These are phyloP conservation scores for Erythrophleum ivorense DNA, from an alignment of 331 rosid species.

Conservation along the genomic window DNA sequence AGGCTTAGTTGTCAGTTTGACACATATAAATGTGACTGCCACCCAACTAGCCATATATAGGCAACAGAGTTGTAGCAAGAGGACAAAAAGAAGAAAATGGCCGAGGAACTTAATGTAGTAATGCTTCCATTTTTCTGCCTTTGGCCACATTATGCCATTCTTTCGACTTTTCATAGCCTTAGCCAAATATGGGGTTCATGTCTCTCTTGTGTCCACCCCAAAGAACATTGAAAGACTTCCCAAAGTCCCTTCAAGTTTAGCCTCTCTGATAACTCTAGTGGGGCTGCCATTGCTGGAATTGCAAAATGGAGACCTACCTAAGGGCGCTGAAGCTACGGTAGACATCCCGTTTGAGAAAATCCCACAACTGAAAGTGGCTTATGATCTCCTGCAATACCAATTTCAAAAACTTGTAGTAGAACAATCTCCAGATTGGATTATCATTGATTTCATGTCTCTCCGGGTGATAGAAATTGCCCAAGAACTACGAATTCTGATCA, in stretches of 20 bases:
- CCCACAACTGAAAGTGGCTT: conserved; percentile 32
- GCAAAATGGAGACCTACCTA: conserved; percentile 29
- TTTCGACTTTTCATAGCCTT: too few species aligned
- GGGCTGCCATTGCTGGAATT: conserved; percentile 40
- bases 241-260: conserved; percentile 31
- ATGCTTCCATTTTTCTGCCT: too few species aligned
- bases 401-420: conserved; percentile 35
- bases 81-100: too few species aligned
- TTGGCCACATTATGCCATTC: too few species aligned
- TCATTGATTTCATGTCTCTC: conserved; percentile 38
- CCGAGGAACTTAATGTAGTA: too few species aligned
- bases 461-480: conserved; percentile 44
- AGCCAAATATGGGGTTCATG: conserved; percentile 48
- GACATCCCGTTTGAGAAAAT: conserved; percentile 48
- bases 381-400: conserved; percentile 29
- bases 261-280: conserved; percentile 29
- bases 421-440: conserved; percentile 44
- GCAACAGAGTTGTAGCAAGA: too few species aligned
- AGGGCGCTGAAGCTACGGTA: conserved; percentile 47
- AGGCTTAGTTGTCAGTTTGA: too few species aligned
- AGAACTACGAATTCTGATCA: conserved; percentile 22
- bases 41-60: too few species aligned
- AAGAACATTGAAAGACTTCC: conserved; percentile 50
- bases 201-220: conserved; percentile 54
- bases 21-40: too few species aligned